Evolutionary conservation across 306 rosid genomes (phyloP).

Genomic region (Oemleria cerasiformis): DNA sequence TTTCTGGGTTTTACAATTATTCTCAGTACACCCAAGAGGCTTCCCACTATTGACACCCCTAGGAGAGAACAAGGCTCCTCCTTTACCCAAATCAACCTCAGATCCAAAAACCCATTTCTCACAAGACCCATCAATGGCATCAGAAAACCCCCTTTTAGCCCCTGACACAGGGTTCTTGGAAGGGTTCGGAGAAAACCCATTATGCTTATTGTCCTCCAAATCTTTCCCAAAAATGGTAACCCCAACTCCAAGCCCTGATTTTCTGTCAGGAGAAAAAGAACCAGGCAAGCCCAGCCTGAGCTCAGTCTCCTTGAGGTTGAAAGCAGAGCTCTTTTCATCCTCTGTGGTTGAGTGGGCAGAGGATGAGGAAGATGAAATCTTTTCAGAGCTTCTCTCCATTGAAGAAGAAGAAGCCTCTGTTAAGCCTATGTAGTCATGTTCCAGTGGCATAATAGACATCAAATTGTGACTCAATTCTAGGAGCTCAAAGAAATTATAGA

Average conservation of each 20-base stretch:
- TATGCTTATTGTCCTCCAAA: slow-evolving; percentile 54
- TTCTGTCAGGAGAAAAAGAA: slow-evolving; percentile 62
- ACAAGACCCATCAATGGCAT: slow-evolving; percentile 61
- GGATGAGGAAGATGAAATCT: slow-evolving; percentile 44
- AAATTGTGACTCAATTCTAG: slow-evolving; percentile 19
- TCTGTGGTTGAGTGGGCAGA: slow-evolving; percentile 37
- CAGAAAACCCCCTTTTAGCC: slow-evolving; percentile 79
- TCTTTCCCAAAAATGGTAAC: slow-evolving; percentile 65
- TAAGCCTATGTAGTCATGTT: slow-evolving; percentile 80
- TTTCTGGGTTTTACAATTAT: slow-evolving; percentile 36
- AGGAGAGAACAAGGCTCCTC: slow-evolving; percentile 47
- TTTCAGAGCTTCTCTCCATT: slow-evolving; percentile 61
- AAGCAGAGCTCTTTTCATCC: slow-evolving; percentile 44
- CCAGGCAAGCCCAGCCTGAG: slow-evolving; percentile 94
- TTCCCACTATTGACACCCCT: slow-evolving; percentile 43
- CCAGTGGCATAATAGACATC: slow-evolving; percentile 61
- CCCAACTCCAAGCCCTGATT: slow-evolving; percentile 29
- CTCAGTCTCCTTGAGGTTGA: slow-evolving; percentile 83
- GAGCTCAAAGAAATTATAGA: slow-evolving; percentile 2
- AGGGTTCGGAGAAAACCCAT: slow-evolving; percentile 38
- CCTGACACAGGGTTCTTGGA: slow-evolving; percentile 52
- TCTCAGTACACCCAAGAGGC: slow-evolving; percentile 36
- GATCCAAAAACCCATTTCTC: slow-evolving; percentile 76
- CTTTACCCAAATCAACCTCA: slow-evolving; percentile 54
- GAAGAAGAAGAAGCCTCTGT: slow-evolving; percentile 46